Base-by-base conservation (phyloP, 2,329 filamentous ascomycete genomes). In the Fusarium odoratissimum region DNA sequence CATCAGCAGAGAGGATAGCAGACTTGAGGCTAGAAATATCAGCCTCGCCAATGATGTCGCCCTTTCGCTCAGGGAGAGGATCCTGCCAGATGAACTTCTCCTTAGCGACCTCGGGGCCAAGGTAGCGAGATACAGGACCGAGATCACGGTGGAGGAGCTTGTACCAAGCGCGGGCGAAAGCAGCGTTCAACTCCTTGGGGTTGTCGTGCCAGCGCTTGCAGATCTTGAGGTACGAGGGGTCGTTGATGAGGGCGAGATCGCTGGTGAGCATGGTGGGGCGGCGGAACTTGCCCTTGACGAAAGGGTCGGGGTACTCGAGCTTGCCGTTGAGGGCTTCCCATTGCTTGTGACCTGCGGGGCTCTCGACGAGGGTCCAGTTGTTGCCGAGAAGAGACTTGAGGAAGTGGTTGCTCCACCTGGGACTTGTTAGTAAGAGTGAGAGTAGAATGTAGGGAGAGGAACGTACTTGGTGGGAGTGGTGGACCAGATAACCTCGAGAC, bases 121-220 rank as follows among this genome's bases (percentile, higher is more conserved):
- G 78, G 86, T 92, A 95, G 79, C 91, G 91, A 30, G 87, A 80
- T 60, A 89, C 85, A 46, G 93, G 93, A 21, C 93, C 93, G 83
- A 95, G 88, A 80, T 95, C 93, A 84, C 93, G 92, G 84, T 95
- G 93, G 38, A 92, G 86, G 45, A 95, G 88, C 89, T 95, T 95
- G 89, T 93, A 95, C 93, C 93, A 95, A 19, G 93, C 93, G 55
- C 89, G 89, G 28, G 88, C 86, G 78, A 95, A 95, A 13, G 88
- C 90, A 68, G 94, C 90, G 60, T 86, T 87, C 42, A 95, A 87
- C 84, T 93, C 83, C 49, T 92, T 87, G 4, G 91, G 91, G 83
- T 95, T 84, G 74, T 90, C 88, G 51, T 91, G 84, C 88, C 90
- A 95, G 76, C 87, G 88, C 59, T 90, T 89, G 23, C 91, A 88